Conservation (phyloP, 768 basidiomycete species). For the Hortiboletus flavorubellus region DNA sequence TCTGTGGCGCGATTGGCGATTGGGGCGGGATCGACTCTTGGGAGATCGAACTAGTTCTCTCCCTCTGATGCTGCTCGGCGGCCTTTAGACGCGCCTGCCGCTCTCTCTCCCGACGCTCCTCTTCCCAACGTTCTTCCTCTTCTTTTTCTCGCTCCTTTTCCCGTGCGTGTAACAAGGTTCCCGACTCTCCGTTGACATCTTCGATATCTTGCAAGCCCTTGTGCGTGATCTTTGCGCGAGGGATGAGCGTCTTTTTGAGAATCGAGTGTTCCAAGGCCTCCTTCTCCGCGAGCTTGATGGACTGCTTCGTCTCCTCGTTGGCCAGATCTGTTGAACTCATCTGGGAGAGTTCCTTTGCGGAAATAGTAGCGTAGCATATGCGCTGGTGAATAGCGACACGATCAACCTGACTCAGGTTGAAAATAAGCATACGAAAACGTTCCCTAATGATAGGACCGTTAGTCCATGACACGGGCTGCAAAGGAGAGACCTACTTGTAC, state of each 20-base stretch:
- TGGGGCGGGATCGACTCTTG: slow-evolving; percentile 66
- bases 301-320: slow-evolving; percentile 80
- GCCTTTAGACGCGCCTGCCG: slow-evolving; percentile 58
- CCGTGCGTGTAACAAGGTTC: slow-evolving; percentile 35
- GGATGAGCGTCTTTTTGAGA: slow-evolving; percentile 59
- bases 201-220: slow-evolving; percentile 93
- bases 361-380: slow-evolving; percentile 64
- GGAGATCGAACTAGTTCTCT: slow-evolving; percentile 47
- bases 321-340: slow-evolving; percentile 91
- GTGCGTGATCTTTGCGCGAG: slow-evolving; percentile 85
- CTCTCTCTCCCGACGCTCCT: slow-evolving; percentile 66
- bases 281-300: slow-evolving; percentile 77
- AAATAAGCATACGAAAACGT: slow-evolving; percentile 86
- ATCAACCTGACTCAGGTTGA: slow-evolving; percentile 83
- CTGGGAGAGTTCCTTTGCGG: slow-evolving; percentile 68
- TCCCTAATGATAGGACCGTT: slow-evolving; percentile 48
- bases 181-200: slow-evolving; percentile 57
- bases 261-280: slow-evolving; percentile 86
- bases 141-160: slow-evolving; percentile 62
- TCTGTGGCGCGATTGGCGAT: slow-evolving; percentile 53
- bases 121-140: slow-evolving; percentile 57
- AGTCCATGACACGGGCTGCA: background rate
- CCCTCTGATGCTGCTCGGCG: slow-evolving; percentile 39
- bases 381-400: slow-evolving; percentile 76
- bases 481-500: slow-evolving; percentile 63